Conservation (phyloP, 2,329 filamentous ascomycete genomes). For the Xylaria sp. region DNA sequence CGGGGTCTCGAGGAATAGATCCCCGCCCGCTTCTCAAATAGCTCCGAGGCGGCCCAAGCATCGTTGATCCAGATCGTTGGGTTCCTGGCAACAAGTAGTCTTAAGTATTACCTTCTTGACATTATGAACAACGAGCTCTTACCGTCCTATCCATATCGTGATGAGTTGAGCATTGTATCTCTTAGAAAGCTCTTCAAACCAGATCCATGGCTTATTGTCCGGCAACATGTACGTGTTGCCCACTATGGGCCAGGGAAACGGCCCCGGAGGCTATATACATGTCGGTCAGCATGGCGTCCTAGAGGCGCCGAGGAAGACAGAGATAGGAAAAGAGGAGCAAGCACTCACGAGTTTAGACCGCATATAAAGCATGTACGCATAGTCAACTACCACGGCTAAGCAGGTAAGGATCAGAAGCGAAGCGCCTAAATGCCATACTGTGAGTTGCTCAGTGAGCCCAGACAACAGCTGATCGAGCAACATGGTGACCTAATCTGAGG, state of each 20-base stretch:
- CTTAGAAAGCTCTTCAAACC: slow-evolving; percentile 65
- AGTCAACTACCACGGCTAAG: slow-evolving; percentile 54
- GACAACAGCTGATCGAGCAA: slow-evolving; percentile 41
- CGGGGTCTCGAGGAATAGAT: slow-evolving; percentile 63
- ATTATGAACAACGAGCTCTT: slow-evolving; percentile 15
- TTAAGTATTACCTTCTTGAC: slow-evolving; percentile 12
- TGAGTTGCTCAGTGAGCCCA: slow-evolving; percentile 24
- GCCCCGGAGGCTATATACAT: slow-evolving; percentile 61
- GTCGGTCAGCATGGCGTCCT: slow-evolving; percentile 22
- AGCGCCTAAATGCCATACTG: slow-evolving; percentile 38
- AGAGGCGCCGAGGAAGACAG: not conserved
- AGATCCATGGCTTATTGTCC: slow-evolving; percentile 66
- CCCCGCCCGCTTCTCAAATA: slow-evolving; percentile 65
- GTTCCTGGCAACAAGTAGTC: slow-evolving; percentile 47
- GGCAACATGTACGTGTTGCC: slow-evolving; percentile 68
- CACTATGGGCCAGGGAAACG: slow-evolving; percentile 63
- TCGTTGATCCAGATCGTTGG: slow-evolving; percentile 62
- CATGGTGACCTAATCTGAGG: slow-evolving; percentile 34
- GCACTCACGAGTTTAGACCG: slow-evolving; percentile 58
- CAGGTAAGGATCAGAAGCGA: slow-evolving; percentile 42
- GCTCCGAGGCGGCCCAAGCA: slow-evolving; percentile 61
- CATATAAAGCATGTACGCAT: slow-evolving; percentile 61
- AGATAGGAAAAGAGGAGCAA: not conserved
- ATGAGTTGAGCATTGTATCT: slow-evolving; percentile 61
- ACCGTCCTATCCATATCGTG: slow-evolving; percentile 67